Percentiles rank a stretch among this genome's conserved stretches.
These are phyloP conservation scores for Monosporascus sp. DNA, from an alignment of 2,329 filamentous ascomycete species.

Conservation along the genomic window DNA sequence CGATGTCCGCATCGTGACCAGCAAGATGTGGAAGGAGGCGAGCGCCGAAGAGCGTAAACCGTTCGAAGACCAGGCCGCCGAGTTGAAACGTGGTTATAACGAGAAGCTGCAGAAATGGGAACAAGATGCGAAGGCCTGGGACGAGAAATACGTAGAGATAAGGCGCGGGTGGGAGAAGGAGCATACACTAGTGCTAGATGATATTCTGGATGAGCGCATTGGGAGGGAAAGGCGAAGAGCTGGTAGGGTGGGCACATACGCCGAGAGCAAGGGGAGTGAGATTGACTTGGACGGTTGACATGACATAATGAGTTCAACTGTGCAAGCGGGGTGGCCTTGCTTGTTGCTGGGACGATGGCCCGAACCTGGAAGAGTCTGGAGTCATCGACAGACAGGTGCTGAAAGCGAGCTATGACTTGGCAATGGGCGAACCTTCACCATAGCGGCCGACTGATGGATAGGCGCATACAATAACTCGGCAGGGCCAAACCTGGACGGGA, in stretches of 20 bases:
- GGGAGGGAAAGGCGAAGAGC: not conserved
- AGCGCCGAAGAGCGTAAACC: slow-evolving; percentile 65
- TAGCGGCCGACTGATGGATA: too few species aligned
- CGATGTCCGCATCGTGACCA: slow-evolving; percentile 79
- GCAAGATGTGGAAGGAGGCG: slow-evolving; percentile 85
- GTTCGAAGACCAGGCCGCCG: slow-evolving; percentile 68
- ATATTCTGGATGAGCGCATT: not conserved
- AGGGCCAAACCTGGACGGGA: too few species aligned
- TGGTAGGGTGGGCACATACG: slow-evolving; percentile 14
- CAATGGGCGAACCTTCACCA: too few species aligned
- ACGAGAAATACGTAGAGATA: slow-evolving; percentile 55
- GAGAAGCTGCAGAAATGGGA: slow-evolving; percentile 55
- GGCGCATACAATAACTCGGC: too few species aligned
- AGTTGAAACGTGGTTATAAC: slow-evolving; percentile 62
- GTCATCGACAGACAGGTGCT: too few species aligned
- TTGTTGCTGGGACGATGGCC: too few species aligned
- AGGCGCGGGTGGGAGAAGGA: slow-evolving; percentile 47
- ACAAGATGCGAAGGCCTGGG: slow-evolving; percentile 64
- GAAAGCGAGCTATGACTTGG: too few species aligned
- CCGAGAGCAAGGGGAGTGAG: slow-evolving; percentile 16
- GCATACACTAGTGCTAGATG: slow-evolving; percentile 39
- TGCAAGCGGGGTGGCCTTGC: too few species aligned
- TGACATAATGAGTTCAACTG: slow-evolving; percentile 6
- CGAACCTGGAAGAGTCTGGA: too few species aligned
- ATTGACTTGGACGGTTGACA: slow-evolving; percentile 6